phyloP scores from a whole-genome alignment of 192 early-diverging fungal genomes.

The Linnemannia zychae region DNA sequence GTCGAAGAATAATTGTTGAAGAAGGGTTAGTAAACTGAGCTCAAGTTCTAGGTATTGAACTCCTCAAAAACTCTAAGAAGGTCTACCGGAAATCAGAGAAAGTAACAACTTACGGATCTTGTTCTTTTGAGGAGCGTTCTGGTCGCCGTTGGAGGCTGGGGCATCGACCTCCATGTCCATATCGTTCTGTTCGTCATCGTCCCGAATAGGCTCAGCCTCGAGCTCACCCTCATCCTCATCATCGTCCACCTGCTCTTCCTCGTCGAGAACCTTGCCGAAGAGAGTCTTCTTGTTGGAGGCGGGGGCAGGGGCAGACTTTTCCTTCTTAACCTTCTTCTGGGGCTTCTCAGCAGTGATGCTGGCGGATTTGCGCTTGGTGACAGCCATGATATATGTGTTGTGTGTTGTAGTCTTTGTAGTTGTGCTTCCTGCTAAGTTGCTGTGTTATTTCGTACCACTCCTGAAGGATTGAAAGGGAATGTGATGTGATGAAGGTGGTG shows the following conservation, averaged over 20 bases:
- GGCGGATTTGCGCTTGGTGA: slow-evolving; percentile 52
- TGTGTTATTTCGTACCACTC: not conserved
- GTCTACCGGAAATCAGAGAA: no score
- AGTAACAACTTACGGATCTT: slow-evolving; percentile 38
- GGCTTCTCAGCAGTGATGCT: slow-evolving; percentile 48
- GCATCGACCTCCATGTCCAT: slow-evolving; percentile 56
- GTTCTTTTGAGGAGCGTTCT: slow-evolving; percentile 41
- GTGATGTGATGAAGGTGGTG: not conserved
- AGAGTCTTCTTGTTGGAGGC: slow-evolving; percentile 44
- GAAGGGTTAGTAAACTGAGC: not conserved
- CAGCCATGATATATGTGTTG: slow-evolving; percentile 29
- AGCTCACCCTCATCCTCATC: slow-evolving; percentile 47
- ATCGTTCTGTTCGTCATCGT: slow-evolving; percentile 52
- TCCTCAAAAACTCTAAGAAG: no score
- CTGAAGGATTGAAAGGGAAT: not conserved
- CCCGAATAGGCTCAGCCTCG: slow-evolving; percentile 43
- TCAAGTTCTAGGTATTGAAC: not conserved
- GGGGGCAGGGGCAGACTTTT: slow-evolving; percentile 13
- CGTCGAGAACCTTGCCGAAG: slow-evolving; percentile 47
- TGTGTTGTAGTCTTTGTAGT: not conserved
- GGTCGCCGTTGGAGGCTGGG: not conserved
- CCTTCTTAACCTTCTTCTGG: slow-evolving; percentile 55
- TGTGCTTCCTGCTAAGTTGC: no score
- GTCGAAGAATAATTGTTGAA: not conserved
- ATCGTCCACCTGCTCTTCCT: slow-evolving; percentile 23